These are phyloP conservation scores for Schizophyllum commune DNA, from an alignment of 1,284 basidiomycete species.

Conservation along the genomic window DNA sequence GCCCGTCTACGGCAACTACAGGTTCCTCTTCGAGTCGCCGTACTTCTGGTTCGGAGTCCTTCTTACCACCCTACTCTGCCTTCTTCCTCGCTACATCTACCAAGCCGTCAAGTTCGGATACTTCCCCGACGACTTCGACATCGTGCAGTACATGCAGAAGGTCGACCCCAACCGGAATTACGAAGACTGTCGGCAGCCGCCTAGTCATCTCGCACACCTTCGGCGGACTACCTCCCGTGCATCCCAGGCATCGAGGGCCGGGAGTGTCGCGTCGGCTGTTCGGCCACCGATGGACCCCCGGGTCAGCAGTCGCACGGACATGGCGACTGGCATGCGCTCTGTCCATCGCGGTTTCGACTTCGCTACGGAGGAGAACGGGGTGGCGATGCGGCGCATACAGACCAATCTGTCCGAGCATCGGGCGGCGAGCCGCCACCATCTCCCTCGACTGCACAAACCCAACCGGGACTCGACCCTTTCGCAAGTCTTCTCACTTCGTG, in stretches of 20 bases:
- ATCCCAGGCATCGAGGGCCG: slow-evolving; percentile 9
- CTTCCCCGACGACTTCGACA: slow-evolving; percentile 80
- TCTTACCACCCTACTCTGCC: slow-evolving; percentile 63
- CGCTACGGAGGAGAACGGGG: slow-evolving; percentile 75
- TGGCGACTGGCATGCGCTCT: slow-evolving; percentile 75
- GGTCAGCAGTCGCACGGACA: slow-evolving; percentile 63
- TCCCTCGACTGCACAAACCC: slow-evolving; percentile 7
- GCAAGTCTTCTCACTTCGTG: not conserved
- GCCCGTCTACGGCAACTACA: slow-evolving; percentile 68
- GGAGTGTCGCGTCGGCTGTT: slow-evolving; percentile 17
- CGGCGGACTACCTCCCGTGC: slow-evolving; percentile 7
- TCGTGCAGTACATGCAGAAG: slow-evolving; percentile 60
- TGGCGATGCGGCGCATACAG: slow-evolving; percentile 75
- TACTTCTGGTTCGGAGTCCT: slow-evolving; percentile 84
- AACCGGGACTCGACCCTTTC: not conserved
- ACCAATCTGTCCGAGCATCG: slow-evolving; percentile 60
- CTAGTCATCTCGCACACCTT: slow-evolving; percentile 6
- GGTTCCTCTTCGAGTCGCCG: slow-evolving; percentile 79
- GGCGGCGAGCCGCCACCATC: slow-evolving; percentile 31
- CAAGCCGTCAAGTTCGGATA: slow-evolving; percentile 74
- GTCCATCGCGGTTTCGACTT: slow-evolving; percentile 81
- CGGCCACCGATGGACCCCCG: slow-evolving; percentile 29
- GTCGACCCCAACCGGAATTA: slow-evolving; percentile 41
- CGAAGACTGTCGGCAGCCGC: slow-evolving; percentile 2
- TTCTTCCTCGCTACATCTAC: slow-evolving; percentile 76